phyloP scores from a whole-genome alignment of 2,329 filamentous ascomycete genomes.

The Fusarium camptoceras region DNA sequence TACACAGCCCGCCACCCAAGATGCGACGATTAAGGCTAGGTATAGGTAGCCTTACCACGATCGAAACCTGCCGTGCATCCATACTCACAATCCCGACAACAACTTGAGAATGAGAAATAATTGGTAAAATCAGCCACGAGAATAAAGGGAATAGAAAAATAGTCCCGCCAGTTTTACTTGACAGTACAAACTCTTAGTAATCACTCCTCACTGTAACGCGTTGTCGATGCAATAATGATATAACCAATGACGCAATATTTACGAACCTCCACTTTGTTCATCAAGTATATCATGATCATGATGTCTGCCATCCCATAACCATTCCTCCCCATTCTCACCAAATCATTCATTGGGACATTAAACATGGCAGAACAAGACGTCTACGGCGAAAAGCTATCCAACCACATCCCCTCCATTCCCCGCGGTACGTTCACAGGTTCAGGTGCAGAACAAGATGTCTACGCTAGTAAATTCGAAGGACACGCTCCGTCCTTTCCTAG shows the following conservation, averaged over 20 bases:
- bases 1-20: no score
- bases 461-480: neutral
- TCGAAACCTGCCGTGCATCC: no score
- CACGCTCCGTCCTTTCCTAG: neutral
- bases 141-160: no score
- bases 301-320: neutral
- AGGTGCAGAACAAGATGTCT: neutral
- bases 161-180: no score
- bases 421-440: neutral
- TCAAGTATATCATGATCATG: slow-evolving; percentile 20
- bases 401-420: neutral
- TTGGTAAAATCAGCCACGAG: no score
- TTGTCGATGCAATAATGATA: slow-evolving; percentile 27
- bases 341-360: neutral
- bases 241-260: slow-evolving; percentile 31
- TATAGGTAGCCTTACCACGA: no score
- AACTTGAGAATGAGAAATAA: no score
- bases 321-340: accelerated
- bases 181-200: neutral
- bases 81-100: no score
- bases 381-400: neutral
- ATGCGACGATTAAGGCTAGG: no score
- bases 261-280: slow-evolving; percentile 10
- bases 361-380: slow-evolving; percentile 21
- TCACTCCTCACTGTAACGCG: neutral